These are phyloP conservation scores for Ophiostoma sp. DNA, from an alignment of 2,329 filamentous ascomycete genomes.

Conservation along the genomic window DNA sequence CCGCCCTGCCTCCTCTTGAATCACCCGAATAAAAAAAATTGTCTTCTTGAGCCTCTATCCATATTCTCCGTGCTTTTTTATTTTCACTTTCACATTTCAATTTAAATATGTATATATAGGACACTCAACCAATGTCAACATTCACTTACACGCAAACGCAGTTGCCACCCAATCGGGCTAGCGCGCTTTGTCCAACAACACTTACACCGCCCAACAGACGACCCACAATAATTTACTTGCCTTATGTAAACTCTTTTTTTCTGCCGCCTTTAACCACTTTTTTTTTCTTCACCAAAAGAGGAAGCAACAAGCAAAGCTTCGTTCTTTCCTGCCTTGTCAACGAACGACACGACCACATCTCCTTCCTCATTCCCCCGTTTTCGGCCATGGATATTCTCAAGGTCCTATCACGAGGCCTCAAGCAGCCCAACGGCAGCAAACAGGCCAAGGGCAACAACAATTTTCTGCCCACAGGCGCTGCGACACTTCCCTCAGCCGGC, in stretches of 20 bases:
- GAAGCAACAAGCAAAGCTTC: background rate
- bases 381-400: conserved; percentile 70
- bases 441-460: conserved; percentile 39
- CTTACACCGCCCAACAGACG: background rate
- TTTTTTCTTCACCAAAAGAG: conserved; percentile 6
- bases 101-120: background rate
- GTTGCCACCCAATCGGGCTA: background rate
- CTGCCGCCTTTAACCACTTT: conserved; percentile 19
- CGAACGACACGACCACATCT: background rate
- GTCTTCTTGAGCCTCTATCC: too few species aligned
- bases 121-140: background rate
- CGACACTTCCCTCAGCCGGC: conserved; percentile 64
- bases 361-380: background rate
- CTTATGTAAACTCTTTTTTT: background rate
- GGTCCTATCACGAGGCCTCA: conserved; percentile 69
- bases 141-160: conserved; percentile 11
- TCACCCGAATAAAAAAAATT: background rate
- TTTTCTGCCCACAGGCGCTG: conserved; percentile 34
- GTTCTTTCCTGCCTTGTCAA: background rate
- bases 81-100: background rate
- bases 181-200: background rate
- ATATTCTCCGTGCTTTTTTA: background rate
- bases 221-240: background rate
- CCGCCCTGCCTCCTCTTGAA: too few species aligned
- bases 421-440: conserved; percentile 43